phyloP scores from a whole-genome alignment of 164 flowering plant genomes.

The Kalanchoe fedtschenkoi region DNA sequence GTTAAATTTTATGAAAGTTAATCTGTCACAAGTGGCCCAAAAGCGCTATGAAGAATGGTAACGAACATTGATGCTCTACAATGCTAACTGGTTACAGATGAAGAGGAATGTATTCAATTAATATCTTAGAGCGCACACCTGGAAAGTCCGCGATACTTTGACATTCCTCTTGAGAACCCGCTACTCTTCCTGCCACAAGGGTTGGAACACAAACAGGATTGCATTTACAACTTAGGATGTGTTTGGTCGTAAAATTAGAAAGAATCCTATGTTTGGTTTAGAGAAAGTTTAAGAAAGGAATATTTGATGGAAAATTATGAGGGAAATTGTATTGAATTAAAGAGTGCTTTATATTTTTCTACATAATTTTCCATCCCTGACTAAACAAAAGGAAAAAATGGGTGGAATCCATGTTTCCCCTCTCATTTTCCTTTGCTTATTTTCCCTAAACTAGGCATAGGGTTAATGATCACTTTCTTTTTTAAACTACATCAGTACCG shows the following conservation, averaged over 20 bases:
- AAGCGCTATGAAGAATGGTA: neutral
- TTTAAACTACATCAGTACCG: constrained; percentile 35
- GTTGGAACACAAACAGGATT: constrained; percentile 13
- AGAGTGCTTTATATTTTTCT: no score
- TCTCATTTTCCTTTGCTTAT: no score
- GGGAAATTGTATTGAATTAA: no score
- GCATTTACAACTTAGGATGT: constrained; percentile 1
- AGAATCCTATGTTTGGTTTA: no score
- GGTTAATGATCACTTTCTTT: neutral
- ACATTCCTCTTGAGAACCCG: constrained; percentile 87
- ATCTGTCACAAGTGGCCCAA: neutral
- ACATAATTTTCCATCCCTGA: no score
- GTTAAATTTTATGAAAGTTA: neutral
- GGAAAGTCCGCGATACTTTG: constrained; percentile 80
- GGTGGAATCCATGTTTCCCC: no score
- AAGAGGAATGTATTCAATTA: neutral
- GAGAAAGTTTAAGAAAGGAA: no score
- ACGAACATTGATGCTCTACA: neutral
- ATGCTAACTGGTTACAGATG: neutral
- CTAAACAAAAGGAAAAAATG: no score
- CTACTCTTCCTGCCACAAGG: constrained; percentile 82
- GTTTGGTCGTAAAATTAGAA: no score
- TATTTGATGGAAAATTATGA: no score
- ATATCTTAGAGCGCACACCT: constrained; percentile 34
- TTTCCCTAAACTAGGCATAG: no score